These are phyloP conservation scores for Suhomyces faveliae DNA, from an alignment of 805 yeast species.

Conservation along the genomic window DNA sequence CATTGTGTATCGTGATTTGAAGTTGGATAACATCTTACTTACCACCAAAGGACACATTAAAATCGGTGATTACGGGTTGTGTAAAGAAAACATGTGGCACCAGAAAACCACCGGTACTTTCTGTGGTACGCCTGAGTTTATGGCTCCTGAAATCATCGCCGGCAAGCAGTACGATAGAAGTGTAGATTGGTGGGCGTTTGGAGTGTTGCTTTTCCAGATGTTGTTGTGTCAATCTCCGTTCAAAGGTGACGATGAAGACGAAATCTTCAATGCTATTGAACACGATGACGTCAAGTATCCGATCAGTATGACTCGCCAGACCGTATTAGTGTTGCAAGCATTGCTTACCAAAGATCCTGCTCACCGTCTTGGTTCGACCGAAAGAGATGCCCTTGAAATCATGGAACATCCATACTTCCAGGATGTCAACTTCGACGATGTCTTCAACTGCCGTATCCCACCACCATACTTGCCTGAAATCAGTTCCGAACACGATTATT, in stretches of 20 bases:
- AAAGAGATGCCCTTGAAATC: constrained; percentile 85
- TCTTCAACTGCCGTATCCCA: constrained; percentile 63
- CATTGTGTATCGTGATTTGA: constrained; percentile 93
- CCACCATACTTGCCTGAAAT: constrained; percentile 93
- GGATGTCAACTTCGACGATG: constrained; percentile 87
- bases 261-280: constrained; percentile 92
- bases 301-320: constrained; percentile 94
- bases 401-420: constrained; percentile 94
- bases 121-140: constrained; percentile 98
- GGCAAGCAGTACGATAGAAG: constrained; percentile 91
- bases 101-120: constrained; percentile 88
- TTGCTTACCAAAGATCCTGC: constrained; percentile 86
- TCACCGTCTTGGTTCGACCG: constrained; percentile 81
- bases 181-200: constrained; percentile 99
- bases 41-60: constrained; percentile 92
- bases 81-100: constrained; percentile 89
- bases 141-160: constrained; percentile 97
- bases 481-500: constrained; percentile 82
- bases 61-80: constrained; percentile 94
- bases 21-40: constrained; percentile 87
- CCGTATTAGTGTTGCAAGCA: constrained; percentile 90
- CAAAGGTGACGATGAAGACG: constrained; percentile 96
- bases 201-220: constrained; percentile 95
- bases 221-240: constrained; percentile 94
- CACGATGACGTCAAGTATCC: constrained; percentile 97